phyloP scores from a whole-genome alignment of 1,139 yeast species.

The Nakaseomyces glabratus region DNA sequence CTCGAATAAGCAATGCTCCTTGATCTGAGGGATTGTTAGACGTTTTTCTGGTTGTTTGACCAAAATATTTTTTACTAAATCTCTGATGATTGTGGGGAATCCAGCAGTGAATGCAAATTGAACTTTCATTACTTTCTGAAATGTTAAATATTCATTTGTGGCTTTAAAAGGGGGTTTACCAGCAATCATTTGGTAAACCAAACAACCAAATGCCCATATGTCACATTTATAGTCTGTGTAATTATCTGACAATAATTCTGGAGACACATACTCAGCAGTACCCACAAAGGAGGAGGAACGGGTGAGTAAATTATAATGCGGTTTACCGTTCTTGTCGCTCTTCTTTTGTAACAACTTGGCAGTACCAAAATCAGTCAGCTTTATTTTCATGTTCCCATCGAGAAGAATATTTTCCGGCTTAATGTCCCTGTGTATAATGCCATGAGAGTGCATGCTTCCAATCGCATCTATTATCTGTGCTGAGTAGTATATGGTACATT shows the following conservation, averaged over 20 bases:
- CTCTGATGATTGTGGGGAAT: constrained; percentile 58
- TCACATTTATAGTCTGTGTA: constrained; percentile 80
- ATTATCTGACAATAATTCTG: constrained; percentile 76
- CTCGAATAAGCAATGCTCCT: constrained; percentile 65
- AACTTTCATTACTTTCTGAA: constrained; percentile 76
- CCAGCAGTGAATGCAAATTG: constrained; percentile 75
- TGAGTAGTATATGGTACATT: constrained; percentile 43
- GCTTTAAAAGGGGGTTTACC: constrained; percentile 95
- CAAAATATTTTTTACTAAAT: constrained; percentile 57
- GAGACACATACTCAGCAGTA: constrained; percentile 69
- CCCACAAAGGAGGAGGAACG: constrained; percentile 77
- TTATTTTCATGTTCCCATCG: constrained; percentile 67
- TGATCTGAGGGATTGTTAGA: constrained; percentile 57
- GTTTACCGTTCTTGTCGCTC: constrained; percentile 37
- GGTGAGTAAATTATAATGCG: constrained; percentile 41
- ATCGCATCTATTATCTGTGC: constrained; percentile 82
- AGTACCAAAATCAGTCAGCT: constrained; percentile 92
- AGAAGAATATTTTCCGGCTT: constrained; percentile 86
- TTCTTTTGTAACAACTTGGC: constrained; percentile 59
- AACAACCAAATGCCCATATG: constrained; percentile 93
- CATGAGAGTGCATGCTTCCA: constrained; percentile 69
- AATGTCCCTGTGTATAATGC: constrained; percentile 83
- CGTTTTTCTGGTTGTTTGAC: constrained; percentile 59
- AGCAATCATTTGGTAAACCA: constrained; percentile 79
- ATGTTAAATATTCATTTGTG: constrained; percentile 79